Base-by-base conservation (phyloP, 73 alveolate genomes). In the Halteria grandinella region DNA sequence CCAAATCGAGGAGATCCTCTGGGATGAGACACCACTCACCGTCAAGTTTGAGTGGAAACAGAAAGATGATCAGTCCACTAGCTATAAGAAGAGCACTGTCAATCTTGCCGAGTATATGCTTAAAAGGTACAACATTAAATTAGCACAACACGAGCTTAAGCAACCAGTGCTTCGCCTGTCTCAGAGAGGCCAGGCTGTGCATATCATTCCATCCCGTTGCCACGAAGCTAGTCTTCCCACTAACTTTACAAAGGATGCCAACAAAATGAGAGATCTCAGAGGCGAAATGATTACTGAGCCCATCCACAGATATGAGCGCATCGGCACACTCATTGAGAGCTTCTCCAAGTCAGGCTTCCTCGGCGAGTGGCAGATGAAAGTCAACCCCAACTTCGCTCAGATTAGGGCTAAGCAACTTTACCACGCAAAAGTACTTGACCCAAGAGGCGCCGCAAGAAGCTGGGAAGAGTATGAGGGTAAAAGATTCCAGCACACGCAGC, bases 141-240 rank as follows among this genome's bases (percentile, higher is more conserved):
- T 70, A 17, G 55, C 48, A 17, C 1, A 15, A 44, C 76, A 62
- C 8, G 94, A 91, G 37, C n/a, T 0, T 0, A 55, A 75, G 25
- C 48, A 75, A 34, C 89, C 89, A 7, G 12, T 63, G 29, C 74
- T 77, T 18, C 43, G 60, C 11, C 75, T 70, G 7, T 75, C 28
- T 71, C 52, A 66, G 55, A 90, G 71, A 45, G 69, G 25, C 12
- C 12, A 50, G 5, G 50, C 17, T 14, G 57, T 93, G 36, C 76
- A 80, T 69, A 74, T 95, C 37, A 75, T 90, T 15, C 97, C 99
- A 11, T 97, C 86, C 54, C 59, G 93, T 17, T 94, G 97, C 27
- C 53, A 54, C 25, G 60, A 85, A 92, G 94, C 99, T 0, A 96
- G 97, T 12, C 57, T 92, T 51, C 75, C 95, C 0, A 97, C 93